These are phyloP conservation scores for Coelastrella sp. DNA, from an alignment of 139 green algal species.

Conservation along the genomic window DNA sequence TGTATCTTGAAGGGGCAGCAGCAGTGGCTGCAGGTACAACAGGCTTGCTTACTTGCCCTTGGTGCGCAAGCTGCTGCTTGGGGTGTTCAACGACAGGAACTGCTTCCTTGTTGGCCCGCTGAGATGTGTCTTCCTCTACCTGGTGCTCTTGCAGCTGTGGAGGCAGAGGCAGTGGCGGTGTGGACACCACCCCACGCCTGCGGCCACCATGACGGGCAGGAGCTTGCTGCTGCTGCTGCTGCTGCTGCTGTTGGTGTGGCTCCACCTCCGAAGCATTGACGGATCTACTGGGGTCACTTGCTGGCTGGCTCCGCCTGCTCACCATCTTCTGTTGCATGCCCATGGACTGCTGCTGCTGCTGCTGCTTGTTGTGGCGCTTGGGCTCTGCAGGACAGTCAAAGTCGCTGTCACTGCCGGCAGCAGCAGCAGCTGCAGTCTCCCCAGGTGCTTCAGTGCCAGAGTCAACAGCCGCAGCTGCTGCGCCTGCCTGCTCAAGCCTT, in stretches of 20 bases:
- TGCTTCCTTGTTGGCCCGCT: too few relatives aligned
- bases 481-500: background rate
- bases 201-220: too few relatives aligned
- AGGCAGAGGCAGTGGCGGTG: too few relatives aligned
- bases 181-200: too few relatives aligned
- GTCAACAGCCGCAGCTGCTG: background rate
- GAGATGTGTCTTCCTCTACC: too few relatives aligned
- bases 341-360: background rate
- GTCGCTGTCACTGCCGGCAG: background rate
- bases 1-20: background rate
- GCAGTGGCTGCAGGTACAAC: background rate
- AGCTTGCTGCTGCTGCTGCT: slow-evolving; percentile 6
- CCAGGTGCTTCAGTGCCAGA: background rate
- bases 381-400: background rate
- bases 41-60: background rate
- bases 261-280: background rate
- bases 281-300: too few relatives aligned
- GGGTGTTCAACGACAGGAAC: too few relatives aligned
- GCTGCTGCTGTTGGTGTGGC: slow-evolving; percentile 1
- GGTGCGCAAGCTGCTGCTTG: slow-evolving; percentile 7
- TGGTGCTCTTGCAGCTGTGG: too few relatives aligned
- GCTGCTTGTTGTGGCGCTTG: background rate
- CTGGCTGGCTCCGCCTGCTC: background rate
- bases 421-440: background rate
- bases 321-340: background rate